Conservation (phyloP, 169 alveolate species). For the Eimeria sp. region DNA sequence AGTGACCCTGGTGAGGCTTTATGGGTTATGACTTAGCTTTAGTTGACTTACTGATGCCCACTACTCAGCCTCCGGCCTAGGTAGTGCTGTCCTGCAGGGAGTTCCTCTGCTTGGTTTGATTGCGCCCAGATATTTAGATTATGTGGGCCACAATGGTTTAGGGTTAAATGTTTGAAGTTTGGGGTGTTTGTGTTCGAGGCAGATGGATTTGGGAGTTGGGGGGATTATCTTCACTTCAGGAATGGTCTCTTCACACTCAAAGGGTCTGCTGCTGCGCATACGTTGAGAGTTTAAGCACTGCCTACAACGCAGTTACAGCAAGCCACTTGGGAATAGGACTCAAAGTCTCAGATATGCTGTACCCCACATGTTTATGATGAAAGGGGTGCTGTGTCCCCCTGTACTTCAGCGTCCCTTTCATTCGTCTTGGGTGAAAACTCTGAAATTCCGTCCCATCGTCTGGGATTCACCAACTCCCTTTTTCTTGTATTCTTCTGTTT, state of each 20-base stretch:
- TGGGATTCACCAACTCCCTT: background rate
- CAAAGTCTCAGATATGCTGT: background rate
- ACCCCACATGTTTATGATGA: background rate
- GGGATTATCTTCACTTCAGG: conserved; percentile 75
- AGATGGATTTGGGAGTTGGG: conserved; percentile 72
- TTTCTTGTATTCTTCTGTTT: background rate
- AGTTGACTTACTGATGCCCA: background rate
- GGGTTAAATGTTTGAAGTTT: conserved; percentile 11
- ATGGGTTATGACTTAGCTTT: background rate
- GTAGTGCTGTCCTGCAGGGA: background rate
- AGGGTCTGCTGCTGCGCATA: conserved; percentile 14
- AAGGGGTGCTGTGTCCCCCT: too few relatives aligned
- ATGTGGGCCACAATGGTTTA: background rate
- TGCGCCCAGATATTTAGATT: background rate
- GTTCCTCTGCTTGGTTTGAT: background rate
- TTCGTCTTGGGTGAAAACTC: background rate
- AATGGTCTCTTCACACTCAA: conserved; percentile 45
- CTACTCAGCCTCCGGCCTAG: background rate
- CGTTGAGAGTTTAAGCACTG: background rate
- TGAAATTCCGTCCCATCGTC: background rate
- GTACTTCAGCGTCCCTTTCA: background rate
- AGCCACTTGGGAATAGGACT: background rate
- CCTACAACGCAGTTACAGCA: background rate
- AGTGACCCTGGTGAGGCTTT: conserved; percentile 64
- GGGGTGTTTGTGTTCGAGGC: background rate